Evolutionary conservation across 2,329 filamentous ascomycete genomes (phyloP), one percentile per base, ranked within the genome.

Genomic region (Fusarium compactum): DNA sequence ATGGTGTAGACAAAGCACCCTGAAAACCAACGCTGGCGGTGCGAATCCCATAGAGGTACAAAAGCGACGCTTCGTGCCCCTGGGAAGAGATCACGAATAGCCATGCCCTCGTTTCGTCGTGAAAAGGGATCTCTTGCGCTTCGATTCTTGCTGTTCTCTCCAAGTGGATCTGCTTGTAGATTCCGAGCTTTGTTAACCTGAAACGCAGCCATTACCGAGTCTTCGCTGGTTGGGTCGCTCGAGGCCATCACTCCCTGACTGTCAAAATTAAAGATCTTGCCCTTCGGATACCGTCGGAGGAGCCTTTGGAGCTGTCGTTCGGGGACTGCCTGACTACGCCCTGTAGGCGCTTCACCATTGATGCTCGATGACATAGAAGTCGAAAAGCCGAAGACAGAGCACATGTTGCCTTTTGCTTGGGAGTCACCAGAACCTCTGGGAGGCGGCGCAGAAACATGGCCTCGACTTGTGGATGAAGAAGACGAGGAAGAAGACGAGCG

Each of bases 1-100:
- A 76, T 80, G 1, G 85, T 87, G 79, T 86, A 88, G 10, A 82
- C 77, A 53, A 89, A 85, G 12, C 82, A 82, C 1, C 82, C 84
- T 0, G 85, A 82, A 62, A 82, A 86, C 82, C 84, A 86, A 10
- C 84, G 78, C 50, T 85, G 80, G 51, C 78, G 78, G 9, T 80
- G 77, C 0, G 79, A 67, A 58, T 86, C 83, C 84, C 84, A 87
- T 0, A 87, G 68, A 0, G 85, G 85, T 0, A 86, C 75, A 43
- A 86, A 80, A 0, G 80, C 81, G 3, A 87, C 76, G 40, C 82
- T 85, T 6, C 84, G 78, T 3, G 84, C 84, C 0, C 78, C 79
- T 0, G 84, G 81, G 9, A 87, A 82, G 3, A 80, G 69, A 4
- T 72, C 57, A 1, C 75, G 58, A 16, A 85, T 75, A 6, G 74